A percentile compares a stretch with the other conserved stretches of the same genome.
These are phyloP conservation scores for Colletotrichum magnum DNA, from an alignment of 2,329 filamentous ascomycete genomes.

Conservation along the genomic window DNA sequence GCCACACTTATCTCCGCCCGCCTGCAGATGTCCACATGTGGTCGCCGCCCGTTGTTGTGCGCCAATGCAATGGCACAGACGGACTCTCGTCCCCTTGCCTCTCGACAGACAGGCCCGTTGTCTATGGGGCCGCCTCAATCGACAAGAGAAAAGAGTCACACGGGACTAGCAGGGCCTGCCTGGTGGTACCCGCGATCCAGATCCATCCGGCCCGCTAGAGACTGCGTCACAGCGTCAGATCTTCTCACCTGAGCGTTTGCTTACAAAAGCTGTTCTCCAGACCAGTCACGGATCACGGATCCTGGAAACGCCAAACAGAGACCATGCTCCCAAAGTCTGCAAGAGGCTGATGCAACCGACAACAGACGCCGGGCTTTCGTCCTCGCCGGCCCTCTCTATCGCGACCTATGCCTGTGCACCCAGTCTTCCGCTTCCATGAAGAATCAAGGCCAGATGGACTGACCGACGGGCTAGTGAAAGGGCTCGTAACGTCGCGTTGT, in stretches of 20 bases:
- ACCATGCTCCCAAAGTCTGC: background rate
- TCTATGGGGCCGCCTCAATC: conserved; percentile 20
- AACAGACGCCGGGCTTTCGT: background rate
- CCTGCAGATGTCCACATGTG: conserved; percentile 37
- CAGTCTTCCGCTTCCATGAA: too few relatives aligned
- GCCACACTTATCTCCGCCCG: conserved; percentile 38
- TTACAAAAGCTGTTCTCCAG: background rate
- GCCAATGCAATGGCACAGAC: conserved; percentile 36
- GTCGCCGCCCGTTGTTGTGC: conserved; percentile 34
- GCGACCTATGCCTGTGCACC: too few relatives aligned
- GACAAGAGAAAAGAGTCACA: conserved; percentile 34
- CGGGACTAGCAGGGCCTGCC: conserved; percentile 24
- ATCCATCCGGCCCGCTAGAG: conserved; percentile 23
- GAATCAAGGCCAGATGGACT: too few relatives aligned
- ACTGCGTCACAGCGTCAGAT: conserved; percentile 26
- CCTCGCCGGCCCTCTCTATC: background rate
- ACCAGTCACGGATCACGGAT: background rate
- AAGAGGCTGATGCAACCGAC: background rate
- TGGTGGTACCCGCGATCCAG: conserved; percentile 37
- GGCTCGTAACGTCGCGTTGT: background rate
- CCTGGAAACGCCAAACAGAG: background rate
- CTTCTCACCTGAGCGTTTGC: conserved; percentile 18
- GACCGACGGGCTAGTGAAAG: too few relatives aligned
- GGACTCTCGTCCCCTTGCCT: background rate
- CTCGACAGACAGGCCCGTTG: background rate